These are phyloP conservation scores for Chrysanthemum lavandulifolium DNA, from an alignment of 129 eudicot species.

Conservation along the genomic window DNA sequence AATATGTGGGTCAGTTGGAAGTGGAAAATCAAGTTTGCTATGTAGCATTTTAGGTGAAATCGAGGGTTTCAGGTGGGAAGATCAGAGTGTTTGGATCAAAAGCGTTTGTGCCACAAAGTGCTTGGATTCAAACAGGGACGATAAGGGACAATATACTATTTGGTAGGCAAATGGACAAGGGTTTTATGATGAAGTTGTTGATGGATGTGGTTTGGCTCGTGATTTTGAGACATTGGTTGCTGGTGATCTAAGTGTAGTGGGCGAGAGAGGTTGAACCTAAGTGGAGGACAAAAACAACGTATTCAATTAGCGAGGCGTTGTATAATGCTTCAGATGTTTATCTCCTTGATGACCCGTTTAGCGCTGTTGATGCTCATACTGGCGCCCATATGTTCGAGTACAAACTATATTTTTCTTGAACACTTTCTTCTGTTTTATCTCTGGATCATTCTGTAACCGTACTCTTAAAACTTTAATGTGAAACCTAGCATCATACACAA, in stretches of 20 bases:
- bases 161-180: slow-evolving; percentile 60
- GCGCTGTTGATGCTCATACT: slow-evolving; percentile 96
- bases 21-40: slow-evolving; percentile 85
- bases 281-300: slow-evolving; percentile 96
- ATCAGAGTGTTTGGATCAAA: slow-evolving; percentile 63
- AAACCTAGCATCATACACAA: too few species aligned
- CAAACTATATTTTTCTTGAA: not conserved
- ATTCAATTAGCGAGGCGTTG: slow-evolving; percentile 89
- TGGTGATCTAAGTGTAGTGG: slow-evolving; percentile 71
- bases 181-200: slow-evolving; percentile 64
- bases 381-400: slow-evolving; percentile 91
- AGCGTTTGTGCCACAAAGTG: slow-evolving; percentile 90
- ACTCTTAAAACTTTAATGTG: too few species aligned
- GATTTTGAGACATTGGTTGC: slow-evolving; percentile 66
- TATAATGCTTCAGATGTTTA: slow-evolving; percentile 78
- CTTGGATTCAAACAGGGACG: slow-evolving; percentile 97
- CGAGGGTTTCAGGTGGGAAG: slow-evolving; percentile 64
- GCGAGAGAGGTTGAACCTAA: slow-evolving; percentile 83
- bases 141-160: slow-evolving; percentile 77
- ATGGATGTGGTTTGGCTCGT: slow-evolving; percentile 65
- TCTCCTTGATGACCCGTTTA: slow-evolving; percentile 92
- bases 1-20: slow-evolving; percentile 89
- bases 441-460: not conserved
- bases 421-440: not conserved
- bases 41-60: slow-evolving; percentile 85